A percentile compares a stretch with the other conserved stretches of the same genome.
phyloP scores from a whole-genome alignment of 768 basidiomycete genomes.

The Omphalotus guepiniiformis region DNA sequence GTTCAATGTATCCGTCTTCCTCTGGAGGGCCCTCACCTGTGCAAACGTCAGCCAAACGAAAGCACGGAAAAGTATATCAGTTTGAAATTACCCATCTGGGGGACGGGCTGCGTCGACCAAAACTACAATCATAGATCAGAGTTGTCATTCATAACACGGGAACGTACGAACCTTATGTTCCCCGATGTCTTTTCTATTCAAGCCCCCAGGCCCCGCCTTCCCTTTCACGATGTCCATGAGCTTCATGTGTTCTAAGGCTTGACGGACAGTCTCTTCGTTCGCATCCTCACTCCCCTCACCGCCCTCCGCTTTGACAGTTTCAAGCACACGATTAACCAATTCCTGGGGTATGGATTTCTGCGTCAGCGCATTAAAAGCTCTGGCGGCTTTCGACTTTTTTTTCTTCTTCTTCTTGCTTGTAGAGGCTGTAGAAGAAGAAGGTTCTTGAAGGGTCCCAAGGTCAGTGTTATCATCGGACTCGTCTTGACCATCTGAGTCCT shows the following conservation, averaged over 20 bases:
- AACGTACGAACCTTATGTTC: constrained; percentile 66
- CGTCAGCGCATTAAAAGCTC: constrained; percentile 43
- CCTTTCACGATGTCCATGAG: constrained; percentile 84
- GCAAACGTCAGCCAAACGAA: constrained; percentile 5
- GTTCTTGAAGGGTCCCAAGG: not conserved
- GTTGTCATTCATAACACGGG: not conserved
- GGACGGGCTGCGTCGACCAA: constrained; percentile 97
- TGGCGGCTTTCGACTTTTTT: constrained; percentile 72
- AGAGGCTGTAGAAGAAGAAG: constrained; percentile 34
- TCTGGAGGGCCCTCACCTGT: constrained; percentile 59
- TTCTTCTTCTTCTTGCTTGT: constrained; percentile 83
- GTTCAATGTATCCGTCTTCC: constrained; percentile 88
- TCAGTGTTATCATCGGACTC: constrained; percentile 12
- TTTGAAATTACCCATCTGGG: constrained; percentile 60
- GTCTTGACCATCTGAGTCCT: constrained; percentile 13
- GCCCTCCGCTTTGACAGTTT: constrained; percentile 60
- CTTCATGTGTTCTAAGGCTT: constrained; percentile 72
- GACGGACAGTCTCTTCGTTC: constrained; percentile 62
- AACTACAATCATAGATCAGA: constrained; percentile 49
- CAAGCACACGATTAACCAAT: constrained; percentile 63
- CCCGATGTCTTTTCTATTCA: constrained; percentile 76
- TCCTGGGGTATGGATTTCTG: constrained; percentile 52
- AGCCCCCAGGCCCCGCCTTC: constrained; percentile 70
- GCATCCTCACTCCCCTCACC: constrained; percentile 39
- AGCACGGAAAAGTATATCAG: not conserved